Base-by-base conservation (phyloP, 345 rosid species). In the Orychophragmus violaceus region DNA sequence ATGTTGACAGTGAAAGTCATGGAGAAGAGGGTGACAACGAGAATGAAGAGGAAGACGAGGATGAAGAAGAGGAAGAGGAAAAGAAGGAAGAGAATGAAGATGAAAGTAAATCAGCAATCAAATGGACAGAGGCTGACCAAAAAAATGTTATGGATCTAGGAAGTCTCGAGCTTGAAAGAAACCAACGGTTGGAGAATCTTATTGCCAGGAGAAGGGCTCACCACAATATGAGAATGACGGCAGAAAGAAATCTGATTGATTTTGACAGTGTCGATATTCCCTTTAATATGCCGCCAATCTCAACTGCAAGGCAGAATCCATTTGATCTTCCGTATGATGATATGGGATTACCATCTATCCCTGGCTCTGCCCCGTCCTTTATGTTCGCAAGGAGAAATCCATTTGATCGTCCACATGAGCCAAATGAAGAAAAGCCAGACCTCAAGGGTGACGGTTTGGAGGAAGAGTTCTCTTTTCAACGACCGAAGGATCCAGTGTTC, bases 61-160 rank as follows among this genome's bases (percentile, higher is more conserved):
- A 85, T 23, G 89, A 79, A 5, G 79, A 75, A 18, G 77, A 72
- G 33, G 78, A 74, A 37, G 88, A 78, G 50, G 79, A 68, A 73
- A 71, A 60, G 45, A 79, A 76, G 37, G 77, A 69, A 48, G 81
- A 67, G 28, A 83, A 88, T 64, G 96, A 84, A 8, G 97, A 87
- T 54, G 92, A 77, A 73, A 86, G 85, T 74, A 90, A 90, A 69
- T 84, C 96, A 59, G 95, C 85, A 42, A 86, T 95, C 60, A 82
- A 79, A 60, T 95, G 99, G 99, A 95, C 97, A 10, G 97, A 87
- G 79, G 89, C 74, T 77, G 99, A 95, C 71, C 87, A 89, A 66
- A 91, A 77, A 81, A 95, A 91, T 83, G 86, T 95, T 55, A 85
- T 87, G 88, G 90, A 95, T 77, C 78, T 95, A 52, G 97, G 98